phyloP scores from a whole-genome alignment of 257 asterid genomes.

The Solanum bulbocastanum region DNA sequence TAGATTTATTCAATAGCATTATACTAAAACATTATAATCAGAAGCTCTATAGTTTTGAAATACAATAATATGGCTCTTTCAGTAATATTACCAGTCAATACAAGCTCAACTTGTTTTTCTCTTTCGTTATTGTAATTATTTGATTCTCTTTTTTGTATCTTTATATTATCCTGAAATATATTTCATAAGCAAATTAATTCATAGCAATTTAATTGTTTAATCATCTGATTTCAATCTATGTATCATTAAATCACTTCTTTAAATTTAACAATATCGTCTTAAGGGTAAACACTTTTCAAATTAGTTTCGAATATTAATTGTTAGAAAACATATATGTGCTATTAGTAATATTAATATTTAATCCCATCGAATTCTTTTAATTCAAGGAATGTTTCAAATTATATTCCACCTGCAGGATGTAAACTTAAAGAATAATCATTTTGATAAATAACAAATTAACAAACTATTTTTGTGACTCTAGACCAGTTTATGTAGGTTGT shows the following conservation, averaged over 20 bases:
- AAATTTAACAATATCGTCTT: neutral
- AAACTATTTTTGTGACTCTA: neutral
- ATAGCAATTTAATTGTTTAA: no score
- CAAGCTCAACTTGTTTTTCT: neutral
- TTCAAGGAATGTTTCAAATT: neutral
- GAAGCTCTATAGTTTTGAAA: neutral
- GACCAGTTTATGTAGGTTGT: neutral
- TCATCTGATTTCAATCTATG: no score
- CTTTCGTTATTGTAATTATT: neutral
- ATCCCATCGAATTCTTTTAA: neutral
- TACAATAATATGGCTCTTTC: neutral
- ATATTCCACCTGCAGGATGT: neutral
- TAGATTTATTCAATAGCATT: neutral
- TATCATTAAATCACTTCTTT: neutral
- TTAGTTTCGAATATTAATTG: neutral
- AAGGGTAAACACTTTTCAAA: neutral
- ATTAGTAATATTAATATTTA: neutral
- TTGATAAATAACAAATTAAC: neutral
- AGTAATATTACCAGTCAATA: neutral
- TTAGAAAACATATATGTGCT: neutral
- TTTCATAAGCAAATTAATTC: no score
- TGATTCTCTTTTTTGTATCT: neutral
- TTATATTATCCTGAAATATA: no score
- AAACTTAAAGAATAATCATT: neutral
- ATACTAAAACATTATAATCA: neutral